Evolutionary conservation across 768 basidiomycete genomes (phyloP), one percentile per base, ranked within the genome.

Genomic region (Naganishia kalamii): DNA sequence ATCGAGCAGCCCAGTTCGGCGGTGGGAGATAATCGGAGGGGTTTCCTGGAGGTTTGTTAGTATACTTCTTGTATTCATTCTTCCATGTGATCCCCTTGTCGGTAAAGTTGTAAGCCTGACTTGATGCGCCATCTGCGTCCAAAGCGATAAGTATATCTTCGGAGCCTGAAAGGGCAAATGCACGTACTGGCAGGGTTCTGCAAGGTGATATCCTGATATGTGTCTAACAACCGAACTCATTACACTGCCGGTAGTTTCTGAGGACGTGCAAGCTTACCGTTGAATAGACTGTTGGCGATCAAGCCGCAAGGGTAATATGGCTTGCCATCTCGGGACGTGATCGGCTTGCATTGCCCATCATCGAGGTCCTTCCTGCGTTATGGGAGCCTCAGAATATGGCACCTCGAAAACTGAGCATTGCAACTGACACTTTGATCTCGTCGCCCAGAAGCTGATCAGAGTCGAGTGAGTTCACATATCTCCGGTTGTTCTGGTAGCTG

Each of bases 401-500:
- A n/a, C n/a, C n/a, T n/a, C n/a, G n/a, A n/a, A n/a, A 19, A 27
- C 21, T 11, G 21, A 41, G 2, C 13, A 33, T 40, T 37, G 17
- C n/a, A 3, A 27, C 19, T 57, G 6, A 44, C 17, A 44, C 4
- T 29, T 10, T 30, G 15, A 11, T 25, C 23, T n/a, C 66, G 48
- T 75, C 68, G 48, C 96, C 96, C 75, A 85, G 85, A 62, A 99
- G 83, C 77, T 99, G 96, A 70, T 87, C 82, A 13, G 87, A 82
- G 74, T 92, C 85, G 46, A 90, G 80, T 75, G 90, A 92, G 81
- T 92, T 88, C 62, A 98, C 96, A 74, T 98, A 99, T 74, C 96
- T 85, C 35, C 96, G 87, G 77, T 99, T 96, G 78, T 99, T 99
- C 83, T 99, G 94, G 81, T 85, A 98, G 81, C 93, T 91, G 75